Evolutionary conservation across 164 flowering plant genomes (phyloP), one percentile per base, ranked within the genome.

Genomic region (Echeveria elegans): DNA sequence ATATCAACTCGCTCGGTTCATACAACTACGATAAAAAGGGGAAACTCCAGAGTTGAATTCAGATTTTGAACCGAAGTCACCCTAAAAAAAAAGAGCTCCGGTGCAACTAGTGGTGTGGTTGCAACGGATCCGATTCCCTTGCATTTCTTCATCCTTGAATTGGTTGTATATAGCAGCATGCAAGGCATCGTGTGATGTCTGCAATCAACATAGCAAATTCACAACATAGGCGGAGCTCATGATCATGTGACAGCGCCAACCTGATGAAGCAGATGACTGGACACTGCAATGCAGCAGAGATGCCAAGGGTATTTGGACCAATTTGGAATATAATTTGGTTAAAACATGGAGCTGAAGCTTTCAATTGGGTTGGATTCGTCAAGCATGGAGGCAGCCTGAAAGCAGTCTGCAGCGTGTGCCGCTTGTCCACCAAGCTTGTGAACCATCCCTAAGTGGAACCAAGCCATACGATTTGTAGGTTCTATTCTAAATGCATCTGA

Each of bases 381-480:
- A 64, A 95, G 99, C 90, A 95, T 89, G 37, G 86, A 70, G 34
- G 97, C 97, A 5, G 97, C 99, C 78, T 88, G 97, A 75, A 94
- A 87, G 84, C 96, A 89, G 65, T 91, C 99, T 5, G 77, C 80
- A 15, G 99, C 99, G 80, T 94, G 96, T 45, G 86, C 82, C 6
- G 84, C 63, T 12, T 96, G 80, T 21, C 99, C 97, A 70, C 86
- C 90, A 32, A 81, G 82, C 64, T 70, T 87, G 73, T 92, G 97
- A 66, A 87, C 76, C 79, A 83, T 63, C 30, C 96, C 97, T 75
- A 94, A 73, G 77, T 87, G 79, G 75, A 78, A 87, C 97, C 97
- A 92, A 72, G 96, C 99, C 78, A 68, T 71, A 1, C 82, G 81
- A 74, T 86, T 92, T 18, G 94, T 87, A 24, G 97, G 97, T 63